These are phyloP conservation scores for Penicillium desertorum DNA, from an alignment of 495 filamentous ascomycete species.

Conservation along the genomic window DNA sequence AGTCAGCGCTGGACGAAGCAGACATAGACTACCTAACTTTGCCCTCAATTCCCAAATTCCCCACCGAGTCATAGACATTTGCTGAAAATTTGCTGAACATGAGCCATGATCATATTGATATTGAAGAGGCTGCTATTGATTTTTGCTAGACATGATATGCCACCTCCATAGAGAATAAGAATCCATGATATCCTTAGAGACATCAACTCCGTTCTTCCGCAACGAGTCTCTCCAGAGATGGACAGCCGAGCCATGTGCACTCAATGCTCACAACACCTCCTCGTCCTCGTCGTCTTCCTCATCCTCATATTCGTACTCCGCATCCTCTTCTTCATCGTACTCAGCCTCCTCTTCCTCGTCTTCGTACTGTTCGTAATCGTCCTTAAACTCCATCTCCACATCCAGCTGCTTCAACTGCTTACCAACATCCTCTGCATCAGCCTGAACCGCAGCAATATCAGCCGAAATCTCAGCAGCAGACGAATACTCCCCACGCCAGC, in stretches of 20 bases:
- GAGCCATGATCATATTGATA: constrained; percentile 1
- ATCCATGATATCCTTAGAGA: constrained; percentile 4
- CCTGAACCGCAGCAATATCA: constrained; percentile 7
- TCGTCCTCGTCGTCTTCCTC: not conserved
- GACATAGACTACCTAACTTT: constrained; percentile 8
- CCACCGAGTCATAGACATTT: not conserved
- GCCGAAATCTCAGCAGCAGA: constrained; percentile 3
- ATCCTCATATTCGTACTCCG: not conserved
- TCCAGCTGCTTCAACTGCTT: not conserved
- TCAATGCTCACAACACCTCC: not conserved
- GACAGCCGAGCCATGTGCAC: not conserved
- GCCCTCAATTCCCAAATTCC: not conserved
- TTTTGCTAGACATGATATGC: constrained; percentile 7
- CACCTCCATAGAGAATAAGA: constrained; percentile 9
- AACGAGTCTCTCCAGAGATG: not conserved
- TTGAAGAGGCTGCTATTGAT: not conserved
- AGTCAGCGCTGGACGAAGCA: constrained; percentile 68
- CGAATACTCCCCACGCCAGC: constrained; percentile 14
- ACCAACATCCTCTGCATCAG: not conserved
- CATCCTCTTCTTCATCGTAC: not conserved
- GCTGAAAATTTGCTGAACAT: not conserved
- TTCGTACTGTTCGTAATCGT: not conserved
- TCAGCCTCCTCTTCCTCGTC: not conserved
- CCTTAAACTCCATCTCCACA: not conserved
- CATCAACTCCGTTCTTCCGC: not conserved